Base-by-base conservation (phyloP, 2,329 filamentous ascomycete genomes). In the Orbilia javanica region DNA sequence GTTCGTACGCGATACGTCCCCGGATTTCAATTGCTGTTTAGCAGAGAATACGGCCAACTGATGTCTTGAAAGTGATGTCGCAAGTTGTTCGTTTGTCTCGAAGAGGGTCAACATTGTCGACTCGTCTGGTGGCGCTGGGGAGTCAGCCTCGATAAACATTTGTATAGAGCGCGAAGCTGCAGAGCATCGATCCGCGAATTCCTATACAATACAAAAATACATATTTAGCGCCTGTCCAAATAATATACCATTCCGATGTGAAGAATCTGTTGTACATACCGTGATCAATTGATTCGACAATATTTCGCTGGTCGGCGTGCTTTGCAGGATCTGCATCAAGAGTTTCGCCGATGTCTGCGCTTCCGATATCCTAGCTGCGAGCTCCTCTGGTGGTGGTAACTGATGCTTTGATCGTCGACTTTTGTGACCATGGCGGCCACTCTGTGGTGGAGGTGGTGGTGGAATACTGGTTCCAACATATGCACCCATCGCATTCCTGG, bases 71-170 rank as follows among this genome's bases (percentile, higher is more conserved):
- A 95, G 87, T 0, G 94, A 91, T 52, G 92, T 89, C 78, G 93
- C 92, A 31, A 99, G 87, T 83, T 95, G 92, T 84, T 98, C 96
- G 83, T 97, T 97, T 13, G 93, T 96, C 84, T 97, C 94, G 82
- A 99, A 97, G 79, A 99, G 86, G 13, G 90, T 94, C 83, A 96
- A 90, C 88, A 98, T 93, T 0, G 95, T 98, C 81, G 97, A 92
- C 82, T 97, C 95, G 84, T 98, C 96, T 0, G 55, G 34, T n/a
- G 95, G 94, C 0, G 89, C 83, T 0, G 95, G 94, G 4, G 50
- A 79, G 83, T 93, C 89, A 55, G 90, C 89, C 48, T 90, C 87
- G 87, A 98, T 97, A 85, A 96, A 98, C 34, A 87, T 87, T 82
- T 97, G 94, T 81, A 98, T 90, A 82, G 92, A 93, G 67, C 91